Conservation (phyloP, 768 basidiomycete species). For the Leccinellum albellum region DNA sequence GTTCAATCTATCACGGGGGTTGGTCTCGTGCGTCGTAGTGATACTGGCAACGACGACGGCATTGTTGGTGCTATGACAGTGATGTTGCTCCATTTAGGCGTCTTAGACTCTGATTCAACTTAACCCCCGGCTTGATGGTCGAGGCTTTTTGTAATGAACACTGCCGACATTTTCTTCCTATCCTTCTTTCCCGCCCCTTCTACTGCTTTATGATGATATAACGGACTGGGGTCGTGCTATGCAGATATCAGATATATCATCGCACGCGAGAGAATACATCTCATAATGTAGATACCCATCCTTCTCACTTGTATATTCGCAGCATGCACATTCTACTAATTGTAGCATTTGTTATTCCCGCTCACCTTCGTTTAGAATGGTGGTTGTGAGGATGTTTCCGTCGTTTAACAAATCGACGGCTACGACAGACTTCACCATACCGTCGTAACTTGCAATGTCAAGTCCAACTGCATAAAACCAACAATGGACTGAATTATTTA, state of each 20-base stretch:
- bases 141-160: neutral
- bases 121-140: neutral
- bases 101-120: neutral
- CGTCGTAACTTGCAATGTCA: too few relatives aligned
- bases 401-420: neutral
- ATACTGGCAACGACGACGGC: neutral
- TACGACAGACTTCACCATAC: too few relatives aligned
- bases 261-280: neutral
- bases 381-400: neutral
- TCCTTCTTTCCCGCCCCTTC: neutral
- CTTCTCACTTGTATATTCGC: neutral
- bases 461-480: too few relatives aligned
- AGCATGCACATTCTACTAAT: neutral
- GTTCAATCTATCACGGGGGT: neutral
- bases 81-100: neutral
- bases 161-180: neutral
- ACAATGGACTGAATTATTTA: too few relatives aligned
- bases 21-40: neutral
- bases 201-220: neutral
- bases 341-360: neutral
- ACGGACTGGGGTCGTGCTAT: neutral
- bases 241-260: neutral
- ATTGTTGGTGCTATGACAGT: slow-evolving; percentile 5
- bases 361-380: neutral
- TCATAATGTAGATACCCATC: neutral